Base-by-base conservation (phyloP, 208 protist genomes). In the Lotmaria passim region DNA sequence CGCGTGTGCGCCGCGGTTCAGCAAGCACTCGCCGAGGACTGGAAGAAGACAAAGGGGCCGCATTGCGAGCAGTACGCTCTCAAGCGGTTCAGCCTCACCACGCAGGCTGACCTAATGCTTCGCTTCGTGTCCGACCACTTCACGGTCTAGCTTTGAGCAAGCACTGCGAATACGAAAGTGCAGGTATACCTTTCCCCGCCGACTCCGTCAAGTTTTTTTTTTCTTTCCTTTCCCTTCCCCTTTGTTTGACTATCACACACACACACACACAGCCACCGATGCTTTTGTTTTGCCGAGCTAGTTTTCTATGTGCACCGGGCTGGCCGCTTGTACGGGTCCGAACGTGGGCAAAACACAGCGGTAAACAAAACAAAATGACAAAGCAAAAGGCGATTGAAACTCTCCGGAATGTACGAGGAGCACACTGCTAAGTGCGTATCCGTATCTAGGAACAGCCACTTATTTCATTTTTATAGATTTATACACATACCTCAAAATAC, bases 31-130 rank as follows among this genome's bases (percentile, higher is more conserved):
- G 19, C 30, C 0, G 86, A 92, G 47, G 74, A 92, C 57, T 92
- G 86, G 86, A 92, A 92, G 66, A 85, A 83, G 60, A 78, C 59
- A 21, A 92, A 92, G 68, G 86, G 86, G 2, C 61, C 81, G 12
- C 47, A 59, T 19, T 92, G 83, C 63, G 53, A 77, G 51, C 28
- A 81, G 59, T 92, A 92, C 51, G 83, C 81, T 26, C 43, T 92
- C 0, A 56, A 88, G 52, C 63, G 76, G 53, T 92, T 89, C 69
- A 92, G 83, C 57, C 69, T 89, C 14, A 78, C 50, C 8, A 53
- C 73, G 1, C 86, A 92, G 64, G 81, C 76, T 6, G 58, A 75
- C 19, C 58, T 81, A 24, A 89, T 92, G 76, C 79, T 92, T 6
- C 14, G 81, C 33, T 85, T 79, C 48, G 66, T 88, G 23, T 70